These are phyloP conservation scores for Yamadazyma laniorum DNA, from an alignment of 805 yeast species.

Conservation along the genomic window DNA sequence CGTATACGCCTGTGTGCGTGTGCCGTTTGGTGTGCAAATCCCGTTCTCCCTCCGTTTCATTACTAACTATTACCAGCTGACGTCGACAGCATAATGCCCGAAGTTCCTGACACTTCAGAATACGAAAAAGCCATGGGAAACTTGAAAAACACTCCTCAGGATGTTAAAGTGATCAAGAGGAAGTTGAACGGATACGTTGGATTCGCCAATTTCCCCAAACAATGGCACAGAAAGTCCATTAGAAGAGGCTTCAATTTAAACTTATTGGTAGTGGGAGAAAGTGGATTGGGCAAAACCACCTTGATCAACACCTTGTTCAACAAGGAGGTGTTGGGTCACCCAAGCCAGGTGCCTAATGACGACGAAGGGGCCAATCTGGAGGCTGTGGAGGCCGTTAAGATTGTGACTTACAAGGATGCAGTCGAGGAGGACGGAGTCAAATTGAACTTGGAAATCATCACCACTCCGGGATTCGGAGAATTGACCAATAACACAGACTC, in stretches of 20 bases:
- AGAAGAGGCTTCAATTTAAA: conserved; percentile 88
- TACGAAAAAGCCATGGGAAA: conserved; percentile 11
- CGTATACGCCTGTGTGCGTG: no score
- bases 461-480: conserved; percentile 94
- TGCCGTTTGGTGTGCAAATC: no score
- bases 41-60: not conserved
- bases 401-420: conserved; percentile 26
- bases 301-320: conserved; percentile 84
- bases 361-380: conserved; percentile 24
- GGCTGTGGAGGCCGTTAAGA: conserved; percentile 25
- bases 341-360: not conserved
- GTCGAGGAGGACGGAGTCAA: conserved; percentile 92
- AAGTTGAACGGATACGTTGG: conserved; percentile 93
- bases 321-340: conserved; percentile 29
- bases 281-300: conserved; percentile 92
- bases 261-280: conserved; percentile 85
- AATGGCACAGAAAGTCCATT: conserved; percentile 94
- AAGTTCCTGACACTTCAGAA: conserved; percentile 15
- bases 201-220: conserved; percentile 95
- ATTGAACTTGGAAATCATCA: conserved; percentile 77
- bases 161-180: conserved; percentile 68
- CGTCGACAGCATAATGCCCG: conserved; percentile 18
- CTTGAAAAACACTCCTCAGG: conserved; percentile 21
- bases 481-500: conserved; percentile 64
- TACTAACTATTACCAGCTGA: conserved; percentile 10